A percentile compares a stretch with the other conserved stretches of the same genome.
Evolutionary conservation across 2,329 filamentous ascomycete species (phyloP).

Genomic region (Hypoxylon rubiginosum): DNA sequence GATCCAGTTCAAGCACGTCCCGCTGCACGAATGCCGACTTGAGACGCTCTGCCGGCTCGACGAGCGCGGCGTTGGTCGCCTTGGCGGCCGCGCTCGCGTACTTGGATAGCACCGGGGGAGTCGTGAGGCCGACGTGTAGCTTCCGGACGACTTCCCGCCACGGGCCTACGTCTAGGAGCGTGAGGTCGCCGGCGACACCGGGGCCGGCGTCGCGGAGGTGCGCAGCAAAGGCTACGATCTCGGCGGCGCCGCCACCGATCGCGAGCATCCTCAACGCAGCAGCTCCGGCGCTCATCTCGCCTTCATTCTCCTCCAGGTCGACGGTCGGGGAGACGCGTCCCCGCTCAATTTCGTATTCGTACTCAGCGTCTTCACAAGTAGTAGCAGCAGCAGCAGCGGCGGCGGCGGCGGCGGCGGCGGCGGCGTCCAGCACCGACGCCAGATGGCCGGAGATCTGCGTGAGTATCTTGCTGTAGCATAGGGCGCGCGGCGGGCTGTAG

Average conservation of each 20-base stretch:
- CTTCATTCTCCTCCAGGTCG: constrained; percentile 17
- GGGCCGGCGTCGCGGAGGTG: constrained; percentile 50
- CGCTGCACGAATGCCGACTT: constrained; percentile 59
- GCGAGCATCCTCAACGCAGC: constrained; percentile 58
- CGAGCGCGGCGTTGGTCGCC: constrained; percentile 61
- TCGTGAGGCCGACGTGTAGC: constrained; percentile 70
- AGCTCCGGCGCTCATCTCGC: constrained; percentile 1
- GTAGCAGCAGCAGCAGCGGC: too few species aligned
- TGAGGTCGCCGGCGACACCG: constrained; percentile 59
- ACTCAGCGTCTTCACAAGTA: constrained; percentile 3
- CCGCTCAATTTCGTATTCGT: constrained; percentile 16
- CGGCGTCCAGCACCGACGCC: constrained; percentile 44
- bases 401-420: too few species aligned
- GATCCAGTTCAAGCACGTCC: constrained; percentile 63
- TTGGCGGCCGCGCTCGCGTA: constrained; percentile 65
- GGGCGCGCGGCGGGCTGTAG: constrained; percentile 89
- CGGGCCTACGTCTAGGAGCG: constrained; percentile 84
- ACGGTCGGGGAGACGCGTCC: constrained; percentile 23
- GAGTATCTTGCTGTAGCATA: constrained; percentile 80
- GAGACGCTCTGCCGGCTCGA: constrained; percentile 57
- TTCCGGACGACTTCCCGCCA: constrained; percentile 76
- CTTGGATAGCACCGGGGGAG: constrained; percentile 63
- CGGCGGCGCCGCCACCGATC: constrained; percentile 71
- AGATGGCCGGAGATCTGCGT: constrained; percentile 55
- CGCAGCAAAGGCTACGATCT: constrained; percentile 69